A percentile compares a stretch with the other conserved stretches of the same genome.
These are phyloP conservation scores for Aegle marmelos DNA, from an alignment of 345 rosid genomes.

Conservation along the genomic window DNA sequence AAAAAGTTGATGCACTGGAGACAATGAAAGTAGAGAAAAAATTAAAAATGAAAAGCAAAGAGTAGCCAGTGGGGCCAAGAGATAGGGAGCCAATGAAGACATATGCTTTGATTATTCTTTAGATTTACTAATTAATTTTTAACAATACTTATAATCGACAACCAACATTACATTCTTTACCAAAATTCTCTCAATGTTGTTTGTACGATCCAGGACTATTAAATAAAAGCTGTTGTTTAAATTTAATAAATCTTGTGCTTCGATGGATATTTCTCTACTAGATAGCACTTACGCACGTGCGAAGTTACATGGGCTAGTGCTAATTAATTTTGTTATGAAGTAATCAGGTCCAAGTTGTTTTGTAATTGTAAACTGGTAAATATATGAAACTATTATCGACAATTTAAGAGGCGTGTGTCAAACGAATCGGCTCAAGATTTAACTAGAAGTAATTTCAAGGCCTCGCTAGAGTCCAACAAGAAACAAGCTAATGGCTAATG, in stretches of 20 bases:
- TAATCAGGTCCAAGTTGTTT: not conserved
- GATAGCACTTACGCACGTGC: no score
- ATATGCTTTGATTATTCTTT: not conserved
- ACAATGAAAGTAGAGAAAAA: slow-evolving; percentile 9
- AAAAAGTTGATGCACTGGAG: slow-evolving; percentile 10
- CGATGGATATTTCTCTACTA: not conserved
- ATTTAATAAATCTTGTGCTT: not conserved
- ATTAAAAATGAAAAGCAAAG: not conserved
- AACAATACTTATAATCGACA: not conserved
- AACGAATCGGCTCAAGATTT: no score
- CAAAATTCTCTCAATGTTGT: slow-evolving; percentile 12
- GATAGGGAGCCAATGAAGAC: slow-evolving; percentile 4
- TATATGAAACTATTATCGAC: not conserved
- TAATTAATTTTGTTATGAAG: not conserved
- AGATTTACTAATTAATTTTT: not conserved
- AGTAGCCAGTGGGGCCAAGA: slow-evolving; percentile 3
- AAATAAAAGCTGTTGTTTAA: not conserved
- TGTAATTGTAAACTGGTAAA: not conserved
- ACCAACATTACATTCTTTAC: slow-evolving; percentile 20
- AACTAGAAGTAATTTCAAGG: not conserved
- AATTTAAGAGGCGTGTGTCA: not conserved
- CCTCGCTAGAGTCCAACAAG: not conserved
- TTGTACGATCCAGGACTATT: not conserved
- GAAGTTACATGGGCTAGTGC: no score
- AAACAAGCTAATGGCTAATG: not conserved